phyloP scores from a whole-genome alignment of 2,329 filamentous ascomycete genomes.

The Fusarium paranaense region DNA sequence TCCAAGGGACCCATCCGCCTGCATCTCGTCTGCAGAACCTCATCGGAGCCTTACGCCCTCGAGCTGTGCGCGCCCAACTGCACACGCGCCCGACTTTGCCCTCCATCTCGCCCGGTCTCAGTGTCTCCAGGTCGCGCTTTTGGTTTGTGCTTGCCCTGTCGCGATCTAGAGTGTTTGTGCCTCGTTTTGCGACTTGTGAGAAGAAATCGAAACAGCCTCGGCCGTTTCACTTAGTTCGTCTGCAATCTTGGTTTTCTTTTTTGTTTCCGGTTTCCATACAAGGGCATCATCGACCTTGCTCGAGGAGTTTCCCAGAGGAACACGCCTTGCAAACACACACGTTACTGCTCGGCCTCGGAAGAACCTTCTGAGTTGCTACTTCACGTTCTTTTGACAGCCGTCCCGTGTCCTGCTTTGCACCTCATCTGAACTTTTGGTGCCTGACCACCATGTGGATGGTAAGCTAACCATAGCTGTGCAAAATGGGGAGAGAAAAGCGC shows the following conservation, averaged over 20 bases:
- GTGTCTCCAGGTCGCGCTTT: constrained; percentile 35
- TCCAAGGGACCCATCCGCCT: constrained; percentile 37
- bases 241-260: constrained; percentile 24
- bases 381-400: constrained; percentile 24
- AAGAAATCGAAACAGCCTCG: constrained; percentile 30
- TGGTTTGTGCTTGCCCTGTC: constrained; percentile 33
- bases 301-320: constrained; percentile 22
- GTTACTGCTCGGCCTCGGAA: constrained; percentile 31
- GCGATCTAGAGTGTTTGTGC: constrained; percentile 36
- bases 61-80: constrained; percentile 44
- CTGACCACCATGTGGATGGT: constrained; percentile 40
- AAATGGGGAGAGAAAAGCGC: constrained; percentile 54
- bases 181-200: constrained; percentile 37
- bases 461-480: constrained; percentile 42
- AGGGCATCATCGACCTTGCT: constrained; percentile 13
- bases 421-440: constrained; percentile 24
- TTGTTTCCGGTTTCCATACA: constrained; percentile 3
- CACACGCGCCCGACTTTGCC: constrained; percentile 38
- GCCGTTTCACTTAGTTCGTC: constrained; percentile 35
- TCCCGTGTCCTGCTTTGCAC: constrained; percentile 14
- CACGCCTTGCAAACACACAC: constrained; percentile 14
- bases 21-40: constrained; percentile 39
- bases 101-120: constrained; percentile 30
- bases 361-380: constrained; percentile 32
- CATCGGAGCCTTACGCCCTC: constrained; percentile 42